A percentile compares a stretch with the other conserved stretches of the same genome.
These are phyloP conservation scores for Tolypocladium capitatum DNA, from an alignment of 2,329 filamentous ascomycete species.

Conservation along the genomic window DNA sequence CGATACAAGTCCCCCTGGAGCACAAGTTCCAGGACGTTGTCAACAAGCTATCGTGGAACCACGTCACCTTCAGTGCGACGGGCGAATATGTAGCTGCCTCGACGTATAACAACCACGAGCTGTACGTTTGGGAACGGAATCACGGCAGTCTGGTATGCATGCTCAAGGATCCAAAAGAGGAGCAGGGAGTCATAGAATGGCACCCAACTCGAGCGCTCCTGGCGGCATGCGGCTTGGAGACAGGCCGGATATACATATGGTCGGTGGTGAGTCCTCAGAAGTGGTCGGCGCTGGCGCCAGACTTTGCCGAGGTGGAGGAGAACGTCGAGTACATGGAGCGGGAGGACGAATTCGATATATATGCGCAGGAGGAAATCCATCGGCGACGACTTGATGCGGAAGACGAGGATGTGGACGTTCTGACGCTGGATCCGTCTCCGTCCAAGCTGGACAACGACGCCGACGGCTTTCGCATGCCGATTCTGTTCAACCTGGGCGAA, in stretches of 20 bases:
- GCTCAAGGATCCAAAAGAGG: constrained; percentile 90
- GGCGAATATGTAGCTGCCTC: constrained; percentile 94
- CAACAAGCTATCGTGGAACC: constrained; percentile 90
- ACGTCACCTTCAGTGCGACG: constrained; percentile 86
- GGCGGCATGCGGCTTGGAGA: constrained; percentile 84
- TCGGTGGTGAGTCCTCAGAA: constrained; percentile 88
- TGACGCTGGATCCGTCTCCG: constrained; percentile 57
- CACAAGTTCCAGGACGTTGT: constrained; percentile 98
- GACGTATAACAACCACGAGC: constrained; percentile 96
- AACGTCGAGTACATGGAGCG: constrained; percentile 93
- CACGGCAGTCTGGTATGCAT: constrained; percentile 94
- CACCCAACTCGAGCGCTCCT: constrained; percentile 80
- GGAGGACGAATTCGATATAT: constrained; percentile 97
- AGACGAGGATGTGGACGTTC: constrained; percentile 84
- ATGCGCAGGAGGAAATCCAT: constrained; percentile 86
- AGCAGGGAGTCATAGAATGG: constrained; percentile 95
- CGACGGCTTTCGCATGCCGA: constrained; percentile 74
- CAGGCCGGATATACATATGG: constrained; percentile 90
- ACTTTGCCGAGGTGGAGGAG: constrained; percentile 95
- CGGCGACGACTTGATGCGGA: constrained; percentile 81
- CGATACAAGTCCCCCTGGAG: constrained; percentile 79
- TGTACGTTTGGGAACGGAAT: constrained; percentile 94
- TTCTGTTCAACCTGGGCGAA: constrained; percentile 82
- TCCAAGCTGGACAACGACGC: constrained; percentile 47
- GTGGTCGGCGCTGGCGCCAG: constrained; percentile 92